Percentiles rank a stretch among this genome's conserved stretches.
These are phyloP conservation scores for Paramyrothecium roridum DNA, from an alignment of 2,329 filamentous ascomycete species.

Conservation along the genomic window DNA sequence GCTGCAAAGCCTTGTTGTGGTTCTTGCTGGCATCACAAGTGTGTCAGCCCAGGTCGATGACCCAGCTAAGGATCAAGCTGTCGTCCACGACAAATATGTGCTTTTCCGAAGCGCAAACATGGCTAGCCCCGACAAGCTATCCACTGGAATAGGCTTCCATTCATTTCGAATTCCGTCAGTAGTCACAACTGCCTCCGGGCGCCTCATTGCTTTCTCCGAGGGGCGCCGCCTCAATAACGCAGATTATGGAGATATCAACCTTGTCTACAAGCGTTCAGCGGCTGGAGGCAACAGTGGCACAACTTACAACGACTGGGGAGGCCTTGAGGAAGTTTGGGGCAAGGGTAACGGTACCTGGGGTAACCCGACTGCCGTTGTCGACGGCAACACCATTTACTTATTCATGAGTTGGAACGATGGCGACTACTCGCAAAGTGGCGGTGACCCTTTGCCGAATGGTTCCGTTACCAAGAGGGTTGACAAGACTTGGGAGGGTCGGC, in stretches of 20 bases:
- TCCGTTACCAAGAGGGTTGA: constrained; percentile 14
- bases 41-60: not conserved
- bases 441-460: constrained; percentile 14
- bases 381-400: constrained; percentile 24
- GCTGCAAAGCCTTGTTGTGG: no score
- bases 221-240: constrained; percentile 18
- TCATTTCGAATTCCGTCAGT: constrained; percentile 23
- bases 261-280: constrained; percentile 24
- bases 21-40: not conserved
- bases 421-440: constrained; percentile 20
- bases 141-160: constrained; percentile 20
- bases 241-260: constrained; percentile 23
- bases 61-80: not conserved
- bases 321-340: constrained; percentile 17
- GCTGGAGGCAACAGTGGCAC: constrained; percentile 15
- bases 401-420: constrained; percentile 24
- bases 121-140: constrained; percentile 17
- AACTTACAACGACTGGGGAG: constrained; percentile 17
- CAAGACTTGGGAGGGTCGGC: constrained; percentile 14
- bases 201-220: constrained; percentile 22
- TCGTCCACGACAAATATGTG: constrained; percentile 15
- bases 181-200: constrained; percentile 16
- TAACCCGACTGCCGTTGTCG: constrained; percentile 25
- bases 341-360: constrained; percentile 20
- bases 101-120: constrained; percentile 23